Evolutionary conservation across 495 filamentous ascomycete genomes (phyloP), one percentile per base, ranked within the genome.

Genomic region (Haplographium delicatum): DNA sequence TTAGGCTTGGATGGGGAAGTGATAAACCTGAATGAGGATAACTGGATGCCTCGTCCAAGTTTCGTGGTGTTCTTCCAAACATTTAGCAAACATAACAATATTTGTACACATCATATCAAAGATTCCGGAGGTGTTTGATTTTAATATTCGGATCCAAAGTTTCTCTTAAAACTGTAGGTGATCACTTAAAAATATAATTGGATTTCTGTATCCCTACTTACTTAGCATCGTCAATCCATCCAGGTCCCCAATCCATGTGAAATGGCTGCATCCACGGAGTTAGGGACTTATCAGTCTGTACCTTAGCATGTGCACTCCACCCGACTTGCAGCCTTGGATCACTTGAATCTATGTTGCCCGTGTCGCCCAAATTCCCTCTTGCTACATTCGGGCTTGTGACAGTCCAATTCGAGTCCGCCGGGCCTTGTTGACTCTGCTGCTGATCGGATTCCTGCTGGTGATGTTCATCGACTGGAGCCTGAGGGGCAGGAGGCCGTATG

Each of bases 1-100:
- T 74, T 7, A 82, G 72, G 24, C 65, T 69, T 0, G 77, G 78
- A 51, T 55, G 57, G 25, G 57, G 51, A 16, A 60, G 53, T 2
- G 58, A 57, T 10, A 60, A 23, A 11, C 30, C 26, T 16, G 53
- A 44, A 44, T 60, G 50, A 5, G 58, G 58, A 47, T 57, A 56
- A 23, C 31, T 37, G 22, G 34, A 34, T 10, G 25, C 15, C 22
- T 37, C 13, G 20, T 42, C 43, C 11, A 31, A 35, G 7, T 45
- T 24, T 48, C 35, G 25, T 6, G 54, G 48, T n/a, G 54, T 57
- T 33, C 48, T 57, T 47, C 34, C 23, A 44, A 10, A 26, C 33
- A 54, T 50, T 44, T 44, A 44, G 42, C 23, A 43, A 43, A 22
- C 23, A 27, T 18, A 34, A n/a, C 10, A 23, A 33, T 8, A 5